Evolutionary conservation across 2,329 filamentous ascomycete species (phyloP), one percentile per base, ranked within the genome.

Genomic region (Talaromyces funiculosus): DNA sequence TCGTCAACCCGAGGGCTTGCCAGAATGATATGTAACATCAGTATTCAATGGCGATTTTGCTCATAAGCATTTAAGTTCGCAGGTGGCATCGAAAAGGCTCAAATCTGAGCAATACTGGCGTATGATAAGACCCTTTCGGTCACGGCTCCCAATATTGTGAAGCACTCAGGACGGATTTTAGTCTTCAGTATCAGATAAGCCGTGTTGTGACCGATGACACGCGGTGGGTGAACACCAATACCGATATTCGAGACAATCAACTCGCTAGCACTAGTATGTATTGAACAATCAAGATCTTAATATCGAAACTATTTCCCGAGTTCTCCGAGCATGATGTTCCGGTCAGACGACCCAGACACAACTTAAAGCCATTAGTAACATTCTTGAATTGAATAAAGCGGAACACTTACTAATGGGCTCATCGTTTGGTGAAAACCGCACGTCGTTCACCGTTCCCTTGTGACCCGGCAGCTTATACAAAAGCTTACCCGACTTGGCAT

Each of bases 401-500:
- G 35, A 54, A 14, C 59, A 14, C 90, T 86, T 83, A 96, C 92
- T 84, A 63, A 97, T 89, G 20, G 92, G 91, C 68, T 97, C 92
- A 63, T 88, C 85, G 40, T 84, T 84, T 4, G 93, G 92, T 53
- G 90, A 88, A 72, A 99, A 95, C 67, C 95, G 89, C 59, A 93
- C 93, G 73, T 93, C 92, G 72, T 97, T 99, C 56, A 97, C 94
- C 0, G 90, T 90, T 35, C 93, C 94, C 76, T 92, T 94, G 74
- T 99, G 94, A 0, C 94, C 94, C 0, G 94, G 94, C 57, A 99
- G 81, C 77, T 97, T 97, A 77, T 97, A 95, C 64, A 96, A 75
- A 67, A 99, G 80, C 78, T 95, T 97, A 61, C 90, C 92, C n/a
- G 84, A 89, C 71, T 90, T 87, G 60, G 82, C 86, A 55, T 94